phyloP scores from a whole-genome alignment of 768 basidiomycete genomes.

The Podaxis pistillaris region DNA sequence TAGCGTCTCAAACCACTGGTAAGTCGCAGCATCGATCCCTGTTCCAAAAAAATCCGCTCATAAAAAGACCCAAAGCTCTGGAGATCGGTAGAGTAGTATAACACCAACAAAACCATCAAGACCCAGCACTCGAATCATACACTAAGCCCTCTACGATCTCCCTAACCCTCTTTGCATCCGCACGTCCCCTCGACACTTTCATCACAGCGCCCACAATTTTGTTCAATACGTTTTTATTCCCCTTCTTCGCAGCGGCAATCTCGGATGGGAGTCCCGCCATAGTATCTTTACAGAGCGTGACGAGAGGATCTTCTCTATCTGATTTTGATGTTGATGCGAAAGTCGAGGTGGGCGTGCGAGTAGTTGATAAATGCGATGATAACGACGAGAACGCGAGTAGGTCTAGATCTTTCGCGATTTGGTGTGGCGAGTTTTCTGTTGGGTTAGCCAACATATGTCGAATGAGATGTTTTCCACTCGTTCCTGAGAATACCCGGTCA shows the following conservation, averaged over 20 bases:
- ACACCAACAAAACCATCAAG: not conserved
- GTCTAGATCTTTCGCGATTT: conserved; percentile 50
- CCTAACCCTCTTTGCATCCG: conserved; percentile 64
- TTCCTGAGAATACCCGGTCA: conserved; percentile 42
- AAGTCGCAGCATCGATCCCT: no score
- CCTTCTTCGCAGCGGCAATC: conserved; percentile 59
- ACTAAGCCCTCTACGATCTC: conserved; percentile 16
- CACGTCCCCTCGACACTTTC: conserved; percentile 84
- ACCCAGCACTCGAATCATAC: not conserved
- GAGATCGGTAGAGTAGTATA: no score
- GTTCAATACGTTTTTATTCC: conserved; percentile 76
- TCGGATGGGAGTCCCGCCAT: conserved; percentile 68
- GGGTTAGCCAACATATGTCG: conserved; percentile 60
- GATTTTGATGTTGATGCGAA: not conserved
- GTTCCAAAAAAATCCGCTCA: no score
- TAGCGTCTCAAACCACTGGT: no score
- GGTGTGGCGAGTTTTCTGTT: conserved; percentile 30
- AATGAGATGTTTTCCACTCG: conserved; percentile 77
- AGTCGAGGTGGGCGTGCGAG: conserved; percentile 16
- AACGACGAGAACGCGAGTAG: conserved; percentile 37
- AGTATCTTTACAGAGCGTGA: conserved; percentile 57
- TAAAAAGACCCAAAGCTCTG: no score
- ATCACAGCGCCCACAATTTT: conserved; percentile 85
- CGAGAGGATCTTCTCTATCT: conserved; percentile 37
- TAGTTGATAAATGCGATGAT: not conserved